phyloP scores from a whole-genome alignment of 331 rosid species.

The Quercus lobata region DNA sequence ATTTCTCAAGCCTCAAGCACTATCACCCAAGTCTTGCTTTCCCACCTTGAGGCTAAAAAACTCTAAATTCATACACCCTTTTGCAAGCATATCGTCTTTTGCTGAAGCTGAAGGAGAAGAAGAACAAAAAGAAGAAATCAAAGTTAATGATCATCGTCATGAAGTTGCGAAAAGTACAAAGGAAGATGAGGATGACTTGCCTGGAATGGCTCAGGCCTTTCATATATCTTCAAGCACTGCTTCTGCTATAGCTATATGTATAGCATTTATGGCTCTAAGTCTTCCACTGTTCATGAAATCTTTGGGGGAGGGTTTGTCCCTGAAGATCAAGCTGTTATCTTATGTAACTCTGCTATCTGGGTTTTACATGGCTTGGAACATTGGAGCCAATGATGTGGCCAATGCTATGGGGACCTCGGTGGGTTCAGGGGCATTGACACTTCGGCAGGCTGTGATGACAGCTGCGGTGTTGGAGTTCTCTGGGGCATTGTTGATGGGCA shows the following conservation, averaged over 20 bases:
- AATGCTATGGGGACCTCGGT: constrained; percentile 99
- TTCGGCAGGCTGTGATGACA: constrained; percentile 75
- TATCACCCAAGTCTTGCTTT: not conserved
- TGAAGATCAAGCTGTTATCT: constrained; percentile 64
- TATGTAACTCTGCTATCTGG: constrained; percentile 75
- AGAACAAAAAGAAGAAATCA: constrained; percentile 21
- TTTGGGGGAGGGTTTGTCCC: constrained; percentile 47
- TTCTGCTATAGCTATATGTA: constrained; percentile 57
- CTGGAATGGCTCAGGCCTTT: constrained; percentile 73
- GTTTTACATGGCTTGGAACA: constrained; percentile 99
- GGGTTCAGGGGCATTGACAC: constrained; percentile 84
- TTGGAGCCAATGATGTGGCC: constrained; percentile 97
- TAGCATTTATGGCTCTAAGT: constrained; percentile 58
- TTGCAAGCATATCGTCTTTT: constrained; percentile 74
- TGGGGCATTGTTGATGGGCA: constrained; percentile 84
- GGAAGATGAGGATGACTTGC: constrained; percentile 14
- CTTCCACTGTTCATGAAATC: constrained; percentile 72
- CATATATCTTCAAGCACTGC: constrained; percentile 61
- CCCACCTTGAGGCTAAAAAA: constrained; percentile 29
- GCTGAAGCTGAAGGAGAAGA: constrained; percentile 65
- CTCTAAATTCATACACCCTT: constrained; percentile 41
- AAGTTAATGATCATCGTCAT: constrained; percentile 23
- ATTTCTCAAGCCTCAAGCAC: constrained; percentile 22
- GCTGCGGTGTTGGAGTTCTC: constrained; percentile 90
- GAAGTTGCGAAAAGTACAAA: not conserved